phyloP scores from a whole-genome alignment of 2,329 filamentous ascomycete species.

The Biscogniauxia sp. region DNA sequence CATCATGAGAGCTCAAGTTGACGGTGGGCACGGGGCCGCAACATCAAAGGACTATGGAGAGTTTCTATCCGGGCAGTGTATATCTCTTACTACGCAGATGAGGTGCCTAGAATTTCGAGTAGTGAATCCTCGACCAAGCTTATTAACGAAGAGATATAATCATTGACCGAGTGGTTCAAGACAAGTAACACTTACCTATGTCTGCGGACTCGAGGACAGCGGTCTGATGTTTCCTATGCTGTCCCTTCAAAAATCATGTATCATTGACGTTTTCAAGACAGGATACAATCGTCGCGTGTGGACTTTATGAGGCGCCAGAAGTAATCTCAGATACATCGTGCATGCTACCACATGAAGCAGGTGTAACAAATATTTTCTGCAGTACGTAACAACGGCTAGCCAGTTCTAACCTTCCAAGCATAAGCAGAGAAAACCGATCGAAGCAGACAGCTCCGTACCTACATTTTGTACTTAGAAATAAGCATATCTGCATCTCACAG shows the following conservation, averaged over 20 bases:
- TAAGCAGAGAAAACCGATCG: conserved; percentile 5
- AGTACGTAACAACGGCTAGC: conserved; percentile 21
- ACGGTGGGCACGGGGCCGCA: background rate
- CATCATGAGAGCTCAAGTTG: background rate
- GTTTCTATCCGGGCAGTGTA: too few species aligned
- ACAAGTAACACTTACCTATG: conserved; percentile 5
- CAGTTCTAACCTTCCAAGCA: conserved; percentile 16
- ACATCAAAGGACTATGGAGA: background rate
- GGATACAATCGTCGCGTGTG: background rate
- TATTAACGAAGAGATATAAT: background rate
- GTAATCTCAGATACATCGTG: conserved; percentile 25
- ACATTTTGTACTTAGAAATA: conserved; percentile 10
- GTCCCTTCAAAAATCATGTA: background rate
- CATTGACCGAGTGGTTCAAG: background rate
- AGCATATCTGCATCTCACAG: conserved; percentile 18
- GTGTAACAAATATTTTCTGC: conserved; percentile 27
- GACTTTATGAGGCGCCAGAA: conserved; percentile 7
- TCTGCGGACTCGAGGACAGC: conserved; percentile 10
- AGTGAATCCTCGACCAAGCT: background rate
- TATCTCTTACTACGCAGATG: too few species aligned
- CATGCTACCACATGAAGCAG: conserved; percentile 30
- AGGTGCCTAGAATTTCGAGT: background rate
- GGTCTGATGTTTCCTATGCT: conserved; percentile 1
- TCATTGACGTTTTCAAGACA: background rate
- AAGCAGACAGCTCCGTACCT: conserved; percentile 14